Evolutionary conservation across 441 rosid species (phyloP).

Genomic region (Corymbia calophylla): DNA sequence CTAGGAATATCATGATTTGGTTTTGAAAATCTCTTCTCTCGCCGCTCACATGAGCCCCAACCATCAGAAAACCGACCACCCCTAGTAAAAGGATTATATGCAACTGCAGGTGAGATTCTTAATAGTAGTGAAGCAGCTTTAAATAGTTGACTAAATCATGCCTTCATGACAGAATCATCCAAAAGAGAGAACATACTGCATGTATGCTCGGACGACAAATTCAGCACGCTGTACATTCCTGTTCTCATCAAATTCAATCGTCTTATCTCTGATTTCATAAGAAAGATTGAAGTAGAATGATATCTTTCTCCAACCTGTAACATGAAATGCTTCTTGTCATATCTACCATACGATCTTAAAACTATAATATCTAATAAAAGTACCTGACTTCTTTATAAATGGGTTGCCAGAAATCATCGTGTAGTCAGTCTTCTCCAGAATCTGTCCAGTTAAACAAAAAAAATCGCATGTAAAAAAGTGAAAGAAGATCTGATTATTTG

Average conservation of each 20-base stretch:
- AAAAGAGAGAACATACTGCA: slow-evolving; percentile 62
- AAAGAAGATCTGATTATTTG: not conserved
- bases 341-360: not conserved
- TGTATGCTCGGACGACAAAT: slow-evolving; percentile 72
- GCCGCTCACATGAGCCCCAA: slow-evolving; percentile 93
- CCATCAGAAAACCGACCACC: slow-evolving; percentile 92
- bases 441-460: slow-evolving; percentile 33
- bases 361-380: not conserved
- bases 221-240: slow-evolving; percentile 90
- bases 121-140: not conserved
- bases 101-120: not conserved
- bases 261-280: slow-evolving; percentile 82
- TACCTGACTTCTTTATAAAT: slow-evolving; percentile 88
- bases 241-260: slow-evolving; percentile 78
- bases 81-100: slow-evolving; percentile 21
- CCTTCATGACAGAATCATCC: not conserved
- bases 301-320: slow-evolving; percentile 91
- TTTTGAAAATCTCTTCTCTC: slow-evolving; percentile 76
- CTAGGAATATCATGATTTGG: slow-evolving; percentile 93
- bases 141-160: not conserved
- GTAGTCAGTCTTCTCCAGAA: slow-evolving; percentile 82
- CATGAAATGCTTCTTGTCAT: slow-evolving; percentile 4
- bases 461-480: not conserved
- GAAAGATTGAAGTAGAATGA: slow-evolving; percentile 89
- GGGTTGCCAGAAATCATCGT: slow-evolving; percentile 81